Evolutionary conservation across 192 early-diverging fungal genomes (phyloP).

Genomic region (Coemansia sp.): DNA sequence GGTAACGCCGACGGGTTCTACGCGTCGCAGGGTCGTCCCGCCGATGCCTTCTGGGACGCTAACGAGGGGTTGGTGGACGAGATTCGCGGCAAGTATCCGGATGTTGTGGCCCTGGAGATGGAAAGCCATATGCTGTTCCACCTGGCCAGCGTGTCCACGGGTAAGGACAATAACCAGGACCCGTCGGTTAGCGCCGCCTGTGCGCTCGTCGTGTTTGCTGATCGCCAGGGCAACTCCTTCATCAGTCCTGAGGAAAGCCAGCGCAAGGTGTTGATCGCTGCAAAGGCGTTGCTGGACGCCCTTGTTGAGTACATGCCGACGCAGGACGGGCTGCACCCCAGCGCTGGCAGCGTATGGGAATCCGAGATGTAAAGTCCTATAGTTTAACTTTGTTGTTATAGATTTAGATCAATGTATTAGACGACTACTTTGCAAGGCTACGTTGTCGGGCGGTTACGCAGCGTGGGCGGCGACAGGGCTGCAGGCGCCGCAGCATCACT

Average conservation of each 20-base stretch:
- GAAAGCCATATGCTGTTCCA: conserved; percentile 84
- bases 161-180: conserved; percentile 1
- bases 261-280: conserved; percentile 3
- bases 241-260: conserved; percentile 51
- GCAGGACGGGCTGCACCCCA: conserved; percentile 28
- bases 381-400: no score
- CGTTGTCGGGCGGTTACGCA: background rate
- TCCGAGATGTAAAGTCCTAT: conserved; percentile 15
- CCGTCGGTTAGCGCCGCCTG: conserved; percentile 68
- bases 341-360: conserved; percentile 36
- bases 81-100: conserved; percentile 38
- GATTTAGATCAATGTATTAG: no score
- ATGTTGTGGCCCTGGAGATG: conserved; percentile 70
- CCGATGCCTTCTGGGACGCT: conserved; percentile 70
- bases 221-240: conserved; percentile 66
- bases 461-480: background rate
- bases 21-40: conserved; percentile 73
- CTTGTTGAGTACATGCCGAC: conserved; percentile 18
- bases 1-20: conserved; percentile 86
- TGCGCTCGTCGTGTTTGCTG: conserved; percentile 80
- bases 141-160: conserved; percentile 60
- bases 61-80: conserved; percentile 64
- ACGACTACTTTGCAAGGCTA: no score
- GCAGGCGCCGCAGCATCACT: background rate
- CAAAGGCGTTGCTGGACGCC: conserved; percentile 21